Base-by-base conservation (phyloP, 306 rosid genomes). In the Trifolium fragiferum region DNA sequence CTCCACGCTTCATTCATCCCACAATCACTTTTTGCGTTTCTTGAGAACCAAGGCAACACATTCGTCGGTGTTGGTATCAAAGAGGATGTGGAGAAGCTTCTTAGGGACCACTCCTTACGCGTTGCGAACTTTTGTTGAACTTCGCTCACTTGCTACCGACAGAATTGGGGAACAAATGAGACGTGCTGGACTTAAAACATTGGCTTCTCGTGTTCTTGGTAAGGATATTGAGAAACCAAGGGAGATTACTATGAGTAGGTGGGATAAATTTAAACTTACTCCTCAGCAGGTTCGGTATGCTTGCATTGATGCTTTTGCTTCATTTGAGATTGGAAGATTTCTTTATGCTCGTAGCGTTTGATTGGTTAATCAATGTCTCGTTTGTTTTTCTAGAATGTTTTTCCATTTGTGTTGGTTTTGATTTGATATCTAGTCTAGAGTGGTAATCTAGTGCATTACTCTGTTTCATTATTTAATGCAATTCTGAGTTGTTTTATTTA, bases 61-160 rank as follows among this genome's bases (percentile, higher is more conserved):
- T 84, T 84, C 2, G 7, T 81, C 0, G 87, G 87, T 0, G 85
- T 84, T 5, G 85, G 87, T 13, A 73, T 84, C 2, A 12, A 51
- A 0, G 81, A 38, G 0, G 87, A 84, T n/a, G 81, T 23, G 0
- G 83, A 70, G 64, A 84, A 80, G 60, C 83, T 84, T 10, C 32
- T 81, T 0, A 33, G 10, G 1, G 87, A 84, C 6, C 57, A 78
- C 8, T 14, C 16, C 0, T 16, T 84, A 15, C 0, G 8, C 0
- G 87, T 84, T 7, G 59, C 27, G 0, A 84, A 35, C 3, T 7
- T n/a, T 50, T 1, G 76, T 72, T 41, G 87, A 84, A 19, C 81
- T 84, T 27, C 47, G 76, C 4, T 0, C 33, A 6, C 72, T 84
- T 7, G 87, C 83, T 7, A 78, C 16, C 0, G 50, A 65, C 0